Percentiles rank a stretch among this genome's conserved stretches.
These are phyloP conservation scores for Amylocystis lapponica DNA, from an alignment of 768 basidiomycete genomes.

Conservation along the genomic window DNA sequence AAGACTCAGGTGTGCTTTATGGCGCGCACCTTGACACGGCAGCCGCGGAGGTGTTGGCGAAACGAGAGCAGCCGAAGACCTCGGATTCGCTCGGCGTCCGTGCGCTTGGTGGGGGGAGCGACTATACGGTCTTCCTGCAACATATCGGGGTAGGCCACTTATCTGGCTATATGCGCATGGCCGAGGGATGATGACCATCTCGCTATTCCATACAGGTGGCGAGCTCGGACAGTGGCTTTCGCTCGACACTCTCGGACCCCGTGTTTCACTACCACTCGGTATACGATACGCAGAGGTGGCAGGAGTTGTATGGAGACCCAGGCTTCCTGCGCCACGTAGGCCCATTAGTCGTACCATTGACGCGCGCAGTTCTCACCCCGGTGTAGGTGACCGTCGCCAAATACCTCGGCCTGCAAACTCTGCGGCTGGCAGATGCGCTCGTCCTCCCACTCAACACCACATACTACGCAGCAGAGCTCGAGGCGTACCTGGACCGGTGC, in stretches of 20 bases:
- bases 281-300: conserved; percentile 55
- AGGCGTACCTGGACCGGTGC: conserved; percentile 47
- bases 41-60: conserved; percentile 37
- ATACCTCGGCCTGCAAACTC: conserved; percentile 46
- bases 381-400: conserved; percentile 55
- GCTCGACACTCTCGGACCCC: conserved; percentile 34
- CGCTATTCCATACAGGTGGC: conserved; percentile 29
- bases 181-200: not conserved
- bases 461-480: conserved; percentile 53
- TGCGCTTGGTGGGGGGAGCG: conserved; percentile 82
- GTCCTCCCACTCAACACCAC: conserved; percentile 66
- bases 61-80: conserved; percentile 26
- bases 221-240: conserved; percentile 32
- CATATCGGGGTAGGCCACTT: conserved; percentile 50
- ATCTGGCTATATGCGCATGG: not conserved
- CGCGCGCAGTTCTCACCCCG: too few species aligned
- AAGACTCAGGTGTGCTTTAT: conserved; percentile 52
- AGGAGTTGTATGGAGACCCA: conserved; percentile 59
- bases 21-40: conserved; percentile 29
- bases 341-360: too few species aligned
- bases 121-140: conserved; percentile 91
- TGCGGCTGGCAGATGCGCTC: conserved; percentile 49
- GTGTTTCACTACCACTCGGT: conserved; percentile 60
- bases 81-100: conserved; percentile 36
- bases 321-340: conserved; percentile 53